phyloP scores from a whole-genome alignment of 164 flowering plant genomes.

The Echeveria elegans region DNA sequence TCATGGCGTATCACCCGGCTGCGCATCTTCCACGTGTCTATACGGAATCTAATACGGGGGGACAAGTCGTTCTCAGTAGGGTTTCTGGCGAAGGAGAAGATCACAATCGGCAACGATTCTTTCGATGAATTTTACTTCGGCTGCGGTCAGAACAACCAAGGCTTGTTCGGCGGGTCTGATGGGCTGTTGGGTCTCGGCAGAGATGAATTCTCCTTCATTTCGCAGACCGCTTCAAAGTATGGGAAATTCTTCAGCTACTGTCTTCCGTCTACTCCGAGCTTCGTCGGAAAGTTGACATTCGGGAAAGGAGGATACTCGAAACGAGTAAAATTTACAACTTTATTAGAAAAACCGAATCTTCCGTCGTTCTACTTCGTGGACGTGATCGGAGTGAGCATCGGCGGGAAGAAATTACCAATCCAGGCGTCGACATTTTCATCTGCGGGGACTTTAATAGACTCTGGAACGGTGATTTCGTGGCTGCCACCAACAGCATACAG shows the following conservation, averaged over 20 bases:
- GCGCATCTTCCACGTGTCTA: slow-evolving; percentile 28
- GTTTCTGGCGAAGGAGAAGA: slow-evolving; percentile 24
- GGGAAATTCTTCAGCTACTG: slow-evolving; percentile 48
- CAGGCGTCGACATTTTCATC: slow-evolving; percentile 13
- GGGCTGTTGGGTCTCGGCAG: slow-evolving; percentile 51
- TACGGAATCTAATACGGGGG: slow-evolving; percentile 49
- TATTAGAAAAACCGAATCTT: slow-evolving; percentile 8
- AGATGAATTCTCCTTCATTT: slow-evolving; percentile 24
- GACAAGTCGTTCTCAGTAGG: slow-evolving; percentile 42
- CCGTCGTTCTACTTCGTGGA: slow-evolving; percentile 27
- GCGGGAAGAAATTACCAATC: slow-evolving; percentile 14
- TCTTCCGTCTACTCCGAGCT: slow-evolving; percentile 36
- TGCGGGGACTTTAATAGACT: slow-evolving; percentile 36
- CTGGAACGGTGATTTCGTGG: slow-evolving; percentile 54
- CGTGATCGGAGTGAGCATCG: slow-evolving; percentile 19
- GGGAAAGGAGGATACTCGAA: slow-evolving; percentile 17
- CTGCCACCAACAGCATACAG: slow-evolving; percentile 39
- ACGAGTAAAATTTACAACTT: slow-evolving; percentile 23
- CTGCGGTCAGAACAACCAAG: slow-evolving; percentile 49
- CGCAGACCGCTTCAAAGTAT: slow-evolving; percentile 31
- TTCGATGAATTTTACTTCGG: slow-evolving; percentile 33
- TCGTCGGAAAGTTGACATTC: slow-evolving; percentile 36
- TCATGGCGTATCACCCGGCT: slow-evolving; percentile 24
- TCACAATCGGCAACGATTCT: slow-evolving; percentile 19
- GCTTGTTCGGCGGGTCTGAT: slow-evolving; percentile 38